A percentile compares a stretch with the other conserved stretches of the same genome.
phyloP scores from a whole-genome alignment of 2,329 filamentous ascomycete genomes.

The Clarireedia paspali region DNA sequence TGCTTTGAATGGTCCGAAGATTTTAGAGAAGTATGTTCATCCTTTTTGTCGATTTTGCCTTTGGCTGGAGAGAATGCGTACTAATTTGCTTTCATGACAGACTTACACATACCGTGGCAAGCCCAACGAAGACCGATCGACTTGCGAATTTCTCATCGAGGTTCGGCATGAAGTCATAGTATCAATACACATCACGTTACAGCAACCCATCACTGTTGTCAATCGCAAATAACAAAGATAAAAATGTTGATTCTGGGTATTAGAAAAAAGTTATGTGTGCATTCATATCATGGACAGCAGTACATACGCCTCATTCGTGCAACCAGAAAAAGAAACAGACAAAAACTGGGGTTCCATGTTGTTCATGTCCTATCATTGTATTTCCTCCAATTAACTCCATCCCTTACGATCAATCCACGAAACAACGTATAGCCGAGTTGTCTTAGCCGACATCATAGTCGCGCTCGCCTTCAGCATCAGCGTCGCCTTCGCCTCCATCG shows the following conservation, averaged over 20 bases:
- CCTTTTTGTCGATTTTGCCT: neutral
- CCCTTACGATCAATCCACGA: neutral
- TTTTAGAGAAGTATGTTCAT: conserved; percentile 76
- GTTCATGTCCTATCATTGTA: conserved; percentile 1
- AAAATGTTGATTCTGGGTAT: neutral
- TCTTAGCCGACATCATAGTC: conserved; percentile 34
- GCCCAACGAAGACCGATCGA: conserved; percentile 51
- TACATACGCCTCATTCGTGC: conserved; percentile 5
- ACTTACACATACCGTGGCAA: conserved; percentile 56
- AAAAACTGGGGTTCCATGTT: neutral
- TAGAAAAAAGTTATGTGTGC: neutral
- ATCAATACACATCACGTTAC: neutral
- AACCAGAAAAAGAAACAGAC: neutral
- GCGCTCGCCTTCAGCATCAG: conserved; percentile 38
- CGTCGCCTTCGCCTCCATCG: conserved; percentile 35
- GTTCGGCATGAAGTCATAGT: conserved; percentile 51
- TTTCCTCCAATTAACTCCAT: conserved; percentile 10
- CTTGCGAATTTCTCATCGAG: conserved; percentile 67
- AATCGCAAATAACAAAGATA: neutral
- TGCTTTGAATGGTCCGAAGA: conserved; percentile 74
- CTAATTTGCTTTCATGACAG: conserved; percentile 31
- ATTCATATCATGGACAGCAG: conserved; percentile 1
- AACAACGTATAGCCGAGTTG: neutral
- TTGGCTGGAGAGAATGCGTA: neutral
- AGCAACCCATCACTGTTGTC: neutral